Conservation (phyloP, 202 grass and related monocot species). For the Elaeis oleifera region DNA sequence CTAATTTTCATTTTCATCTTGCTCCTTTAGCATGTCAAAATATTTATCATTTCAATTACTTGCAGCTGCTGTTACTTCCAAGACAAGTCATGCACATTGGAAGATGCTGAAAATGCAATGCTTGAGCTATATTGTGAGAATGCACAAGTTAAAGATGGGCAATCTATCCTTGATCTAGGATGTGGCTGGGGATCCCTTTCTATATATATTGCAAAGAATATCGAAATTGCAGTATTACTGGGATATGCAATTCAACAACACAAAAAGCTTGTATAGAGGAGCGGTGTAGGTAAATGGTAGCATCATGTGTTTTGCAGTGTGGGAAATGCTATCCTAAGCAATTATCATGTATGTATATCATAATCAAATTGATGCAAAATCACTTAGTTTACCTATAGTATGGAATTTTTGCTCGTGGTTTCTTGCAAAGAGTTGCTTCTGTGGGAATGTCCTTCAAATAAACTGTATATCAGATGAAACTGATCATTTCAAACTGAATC, state of each 20-base stretch:
- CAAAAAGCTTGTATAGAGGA: conserved; percentile 85
- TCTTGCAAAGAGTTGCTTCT: too few species aligned
- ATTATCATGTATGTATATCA: too few species aligned
- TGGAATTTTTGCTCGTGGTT: too few species aligned
- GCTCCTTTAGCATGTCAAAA: too few species aligned
- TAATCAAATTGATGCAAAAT: too few species aligned
- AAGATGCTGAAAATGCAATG: conserved; percentile 87
- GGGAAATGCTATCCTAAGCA: too few species aligned
- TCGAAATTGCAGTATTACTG: conserved; percentile 57
- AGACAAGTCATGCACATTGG: conserved; percentile 49
- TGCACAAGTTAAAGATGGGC: conserved; percentile 66
- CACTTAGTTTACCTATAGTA: too few species aligned
- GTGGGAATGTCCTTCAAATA: too few species aligned
- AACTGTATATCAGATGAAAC: too few species aligned
- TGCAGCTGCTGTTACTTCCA: conserved; percentile 83
- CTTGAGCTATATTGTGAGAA: conserved; percentile 81
- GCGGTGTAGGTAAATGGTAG: conserved; percentile 47
- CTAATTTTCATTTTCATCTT: too few species aligned
- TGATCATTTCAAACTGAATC: too few species aligned
- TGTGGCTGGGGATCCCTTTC: conserved; percentile 95
- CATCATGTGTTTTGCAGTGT: not conserved
- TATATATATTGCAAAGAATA: conserved; percentile 67
- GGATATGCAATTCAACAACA: conserved; percentile 90
- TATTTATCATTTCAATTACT: not conserved
- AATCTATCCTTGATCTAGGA: conserved; percentile 75